A percentile compares a stretch with the other conserved stretches of the same genome.
Evolutionary conservation across 2,329 filamentous ascomycete genomes (phyloP).

Genomic region (Colletotrichum aenigma): DNA sequence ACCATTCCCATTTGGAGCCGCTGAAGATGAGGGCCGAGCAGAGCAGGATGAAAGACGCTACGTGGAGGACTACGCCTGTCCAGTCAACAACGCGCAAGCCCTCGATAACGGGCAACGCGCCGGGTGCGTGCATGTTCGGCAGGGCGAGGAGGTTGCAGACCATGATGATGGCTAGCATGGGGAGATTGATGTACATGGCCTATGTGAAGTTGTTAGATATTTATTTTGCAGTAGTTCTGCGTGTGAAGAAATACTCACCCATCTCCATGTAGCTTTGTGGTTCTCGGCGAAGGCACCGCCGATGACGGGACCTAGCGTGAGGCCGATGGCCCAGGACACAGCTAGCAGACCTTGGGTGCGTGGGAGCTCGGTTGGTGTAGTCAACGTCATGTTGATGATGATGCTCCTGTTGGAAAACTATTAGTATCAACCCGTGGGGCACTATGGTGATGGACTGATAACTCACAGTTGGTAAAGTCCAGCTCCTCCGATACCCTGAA

Average conservation of each 20-base stretch:
- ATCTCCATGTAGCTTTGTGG: conserved; percentile 43
- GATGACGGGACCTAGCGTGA: conserved; percentile 24
- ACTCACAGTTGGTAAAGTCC: conserved; percentile 35
- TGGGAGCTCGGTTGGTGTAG: conserved; percentile 26
- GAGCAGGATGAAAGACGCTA: conserved; percentile 38
- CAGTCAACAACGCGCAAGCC: conserved; percentile 32
- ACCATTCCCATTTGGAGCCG: conserved; percentile 55
- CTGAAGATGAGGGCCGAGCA: conserved; percentile 55
- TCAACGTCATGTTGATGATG: conserved; percentile 25
- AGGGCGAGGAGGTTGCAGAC: conserved; percentile 48
- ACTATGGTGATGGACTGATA: neutral
- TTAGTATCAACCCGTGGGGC: neutral
- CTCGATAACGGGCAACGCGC: conserved; percentile 11
- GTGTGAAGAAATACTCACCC: conserved; percentile 21
- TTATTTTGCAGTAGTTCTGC: neutral
- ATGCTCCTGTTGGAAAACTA: neutral
- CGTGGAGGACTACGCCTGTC: conserved; percentile 32
- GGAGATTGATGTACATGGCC: conserved; percentile 58
- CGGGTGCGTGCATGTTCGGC: conserved; percentile 35
- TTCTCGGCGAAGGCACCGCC: conserved; percentile 38
- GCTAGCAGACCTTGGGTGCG: conserved; percentile 28
- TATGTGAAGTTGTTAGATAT: neutral
- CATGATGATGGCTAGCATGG: conserved; percentile 40
- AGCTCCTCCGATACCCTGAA: conserved; percentile 34
- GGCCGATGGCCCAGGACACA: conserved; percentile 27